A percentile compares a stretch with the other conserved stretches of the same genome.
Conservation (phyloP, 2,329 filamentous ascomycete species). For the Epichloe gansuensis region DNA sequence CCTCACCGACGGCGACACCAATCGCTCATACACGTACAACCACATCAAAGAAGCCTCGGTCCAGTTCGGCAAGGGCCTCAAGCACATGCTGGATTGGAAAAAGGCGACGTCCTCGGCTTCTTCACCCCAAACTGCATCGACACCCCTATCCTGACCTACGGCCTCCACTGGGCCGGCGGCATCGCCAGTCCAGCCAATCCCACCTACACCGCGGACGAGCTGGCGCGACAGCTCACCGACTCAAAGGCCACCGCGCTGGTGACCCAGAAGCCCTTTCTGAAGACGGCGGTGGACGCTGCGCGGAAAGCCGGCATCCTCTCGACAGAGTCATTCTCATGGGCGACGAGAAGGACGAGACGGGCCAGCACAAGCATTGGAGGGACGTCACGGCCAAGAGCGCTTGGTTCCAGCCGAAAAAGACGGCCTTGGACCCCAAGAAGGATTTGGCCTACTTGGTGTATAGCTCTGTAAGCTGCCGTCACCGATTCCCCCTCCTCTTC, state of each 20-base stretch:
- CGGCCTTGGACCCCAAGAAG: constrained; percentile 52
- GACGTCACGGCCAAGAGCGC: constrained; percentile 48
- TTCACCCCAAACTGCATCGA: constrained; percentile 84
- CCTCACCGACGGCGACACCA: constrained; percentile 63
- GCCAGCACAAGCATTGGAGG: constrained; percentile 57
- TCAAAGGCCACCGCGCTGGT: constrained; percentile 61
- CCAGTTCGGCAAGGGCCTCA: constrained; percentile 72
- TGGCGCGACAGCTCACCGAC: constrained; percentile 74
- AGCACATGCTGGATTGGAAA: constrained; percentile 66
- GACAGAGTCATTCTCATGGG: constrained; percentile 69
- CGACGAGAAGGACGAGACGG: constrained; percentile 47
- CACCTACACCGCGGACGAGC: constrained; percentile 70
- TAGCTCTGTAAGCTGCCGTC: constrained; percentile 39
- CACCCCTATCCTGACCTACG: constrained; percentile 64
- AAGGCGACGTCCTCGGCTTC: constrained; percentile 70
- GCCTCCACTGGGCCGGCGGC: constrained; percentile 72
- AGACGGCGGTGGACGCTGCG: constrained; percentile 55
- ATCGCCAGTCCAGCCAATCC: constrained; percentile 79
- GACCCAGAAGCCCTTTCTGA: constrained; percentile 58
- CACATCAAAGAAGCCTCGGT: constrained; percentile 53
- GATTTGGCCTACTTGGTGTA: constrained; percentile 82
- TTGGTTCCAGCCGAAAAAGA: constrained; percentile 38
- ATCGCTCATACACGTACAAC: constrained; percentile 55
- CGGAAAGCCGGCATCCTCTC: constrained; percentile 54
- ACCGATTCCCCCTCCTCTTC: no score